Conservation (phyloP, 495 filamentous ascomycete species). For the Daldinia childiae region DNA sequence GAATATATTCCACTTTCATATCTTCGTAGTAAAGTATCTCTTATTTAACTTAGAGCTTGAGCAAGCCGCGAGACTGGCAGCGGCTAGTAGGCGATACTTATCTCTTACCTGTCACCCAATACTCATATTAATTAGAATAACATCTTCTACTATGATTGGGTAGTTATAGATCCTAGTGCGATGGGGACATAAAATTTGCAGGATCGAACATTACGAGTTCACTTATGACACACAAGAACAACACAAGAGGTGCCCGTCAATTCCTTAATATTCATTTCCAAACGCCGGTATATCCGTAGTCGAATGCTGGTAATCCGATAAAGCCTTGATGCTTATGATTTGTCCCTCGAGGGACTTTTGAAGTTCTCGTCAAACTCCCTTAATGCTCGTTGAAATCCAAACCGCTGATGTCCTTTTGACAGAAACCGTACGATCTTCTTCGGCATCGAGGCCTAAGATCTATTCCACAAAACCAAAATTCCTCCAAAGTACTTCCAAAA, state of each 20-base stretch:
- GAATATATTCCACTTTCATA: not conserved
- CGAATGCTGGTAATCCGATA: not conserved
- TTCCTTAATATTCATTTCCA: not conserved
- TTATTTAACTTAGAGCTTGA: too few relatives aligned
- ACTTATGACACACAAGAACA: not conserved
- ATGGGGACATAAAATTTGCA: not conserved
- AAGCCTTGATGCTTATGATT: not conserved
- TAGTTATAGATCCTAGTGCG: not conserved
- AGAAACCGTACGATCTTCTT: not conserved
- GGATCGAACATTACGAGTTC: not conserved
- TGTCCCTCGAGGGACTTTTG: not conserved
- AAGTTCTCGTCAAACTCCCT: not conserved
- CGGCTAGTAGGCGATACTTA: too few relatives aligned
- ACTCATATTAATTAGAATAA: not conserved
- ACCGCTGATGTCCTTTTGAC: not conserved
- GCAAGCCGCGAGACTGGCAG: too few relatives aligned
- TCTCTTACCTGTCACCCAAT: too few relatives aligned
- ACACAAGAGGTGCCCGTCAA: not conserved
- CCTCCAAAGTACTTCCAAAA: not conserved
- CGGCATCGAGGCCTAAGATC: not conserved
- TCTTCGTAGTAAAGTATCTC: too few relatives aligned
- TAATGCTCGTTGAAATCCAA: not conserved
- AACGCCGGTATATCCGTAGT: not conserved
- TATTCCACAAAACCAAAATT: not conserved
- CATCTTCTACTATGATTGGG: not conserved